A percentile compares a stretch with the other conserved stretches of the same genome.
Evolutionary conservation across 169 alveolate genomes (phyloP).

Genomic region (Perkinsus chesapeaki): DNA sequence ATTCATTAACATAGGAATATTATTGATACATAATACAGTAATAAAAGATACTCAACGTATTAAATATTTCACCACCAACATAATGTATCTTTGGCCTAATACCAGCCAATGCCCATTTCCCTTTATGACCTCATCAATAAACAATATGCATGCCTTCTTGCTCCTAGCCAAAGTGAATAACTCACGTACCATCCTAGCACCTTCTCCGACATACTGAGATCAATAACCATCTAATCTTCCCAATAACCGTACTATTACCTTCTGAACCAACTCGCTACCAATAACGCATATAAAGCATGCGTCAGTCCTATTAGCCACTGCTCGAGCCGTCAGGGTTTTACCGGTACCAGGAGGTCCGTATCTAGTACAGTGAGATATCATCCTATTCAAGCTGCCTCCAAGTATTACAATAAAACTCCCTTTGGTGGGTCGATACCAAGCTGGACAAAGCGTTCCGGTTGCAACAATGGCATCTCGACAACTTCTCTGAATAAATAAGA

Average conservation of each 20-base stretch:
- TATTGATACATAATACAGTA: too few species aligned
- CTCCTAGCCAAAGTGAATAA: slow-evolving; percentile 93
- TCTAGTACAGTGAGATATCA: slow-evolving; percentile 13
- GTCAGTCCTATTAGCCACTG: slow-evolving; percentile 99
- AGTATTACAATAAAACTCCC: slow-evolving; percentile 74
- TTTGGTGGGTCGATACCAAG: slow-evolving; percentile 99
- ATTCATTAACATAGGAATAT: too few species aligned
- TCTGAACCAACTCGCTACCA: slow-evolving; percentile 97
- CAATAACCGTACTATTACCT: slow-evolving; percentile 26
- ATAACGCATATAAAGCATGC: slow-evolving; percentile 97
- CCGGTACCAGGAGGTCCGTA: slow-evolving; percentile 99
- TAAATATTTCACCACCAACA: too few species aligned
- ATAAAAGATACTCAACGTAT: too few species aligned
- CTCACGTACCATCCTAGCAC: slow-evolving; percentile 98
- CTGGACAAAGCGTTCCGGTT: slow-evolving; percentile 94
- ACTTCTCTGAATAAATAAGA: slow-evolving; percentile 65
- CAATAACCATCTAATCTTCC: neutral
- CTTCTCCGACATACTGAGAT: slow-evolving; percentile 96
- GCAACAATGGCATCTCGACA: slow-evolving; percentile 95
- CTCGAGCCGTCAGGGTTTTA: slow-evolving; percentile 95
- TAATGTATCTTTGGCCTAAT: too few species aligned
- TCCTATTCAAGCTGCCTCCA: neutral
- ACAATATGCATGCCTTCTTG: slow-evolving; percentile 93
- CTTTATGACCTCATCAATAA: slow-evolving; percentile 89
- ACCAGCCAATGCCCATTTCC: too few species aligned